Evolutionary conservation across 306 rosid species (phyloP), one percentile per base, ranked within the genome.

Genomic region (Pyrus communis): DNA sequence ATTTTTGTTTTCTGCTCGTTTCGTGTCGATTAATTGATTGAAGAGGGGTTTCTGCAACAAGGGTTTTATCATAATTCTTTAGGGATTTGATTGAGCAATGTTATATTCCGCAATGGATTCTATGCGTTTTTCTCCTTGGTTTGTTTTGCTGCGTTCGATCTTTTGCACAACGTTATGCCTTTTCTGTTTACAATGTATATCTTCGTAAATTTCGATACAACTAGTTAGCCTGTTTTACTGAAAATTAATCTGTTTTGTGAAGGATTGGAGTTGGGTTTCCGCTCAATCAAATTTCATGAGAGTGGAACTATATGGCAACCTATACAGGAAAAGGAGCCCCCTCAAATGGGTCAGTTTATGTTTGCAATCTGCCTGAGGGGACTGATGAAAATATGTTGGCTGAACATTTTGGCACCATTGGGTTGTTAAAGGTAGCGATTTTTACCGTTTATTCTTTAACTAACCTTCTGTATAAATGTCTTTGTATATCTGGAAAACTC

Each of bases 301-400:
- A 87, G 85, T 92, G 78, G 85, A 84, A 65, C 74, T 57, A 73
- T 62, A 95, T 95, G 99, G 93, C 97, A 71, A 88, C 81, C 84
- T 84, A 78, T 84, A 75, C 82, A 40, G 97, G 89, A 81, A 89
- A 88, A 79, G 86, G 84, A 84, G 82, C 89, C 75, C 91, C 89
- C 71, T 80, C 93, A 22, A 95, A 88, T 82, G 99, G 97, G 42
- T 90, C 93, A 81, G 80, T 95, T 61, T 95, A 95, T 84, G 87
- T 95, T 38, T 90, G 93, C 96, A 91, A 95, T 89, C 88, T 95
- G 87, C 99, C 99, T 19, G 79, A 77, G 75, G 97, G 97, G 71
- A 91, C 97, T 19, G 97, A 95, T 38, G 99, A 95, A 40, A 74
- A 38, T 76, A 92, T 85, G 96, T 70, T 95, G 88, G 99, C 99